A percentile compares a stretch with the other conserved stretches of the same genome.
Evolutionary conservation across 1,139 yeast genomes (phyloP).

Genomic region (Sugiyamaella paludigena): DNA sequence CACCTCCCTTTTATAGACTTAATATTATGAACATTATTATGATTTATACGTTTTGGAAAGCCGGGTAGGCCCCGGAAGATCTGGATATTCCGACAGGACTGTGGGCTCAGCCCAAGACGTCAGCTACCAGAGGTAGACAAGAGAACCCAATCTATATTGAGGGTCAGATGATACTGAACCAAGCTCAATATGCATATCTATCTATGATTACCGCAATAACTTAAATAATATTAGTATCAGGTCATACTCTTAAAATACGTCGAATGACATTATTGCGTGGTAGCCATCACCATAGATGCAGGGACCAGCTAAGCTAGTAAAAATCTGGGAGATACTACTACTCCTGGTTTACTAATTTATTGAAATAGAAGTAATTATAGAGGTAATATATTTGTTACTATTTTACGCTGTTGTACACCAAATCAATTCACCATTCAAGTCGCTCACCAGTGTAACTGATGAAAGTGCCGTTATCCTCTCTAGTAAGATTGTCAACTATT

Average conservation of each 20-base stretch:
- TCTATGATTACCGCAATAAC: no score
- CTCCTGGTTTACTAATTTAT: neutral
- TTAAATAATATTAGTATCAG: no score
- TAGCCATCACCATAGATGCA: neutral
- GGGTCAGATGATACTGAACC: no score
- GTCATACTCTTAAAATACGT: conserved; percentile 19
- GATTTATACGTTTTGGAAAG: neutral
- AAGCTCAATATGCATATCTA: no score
- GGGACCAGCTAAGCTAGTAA: no score
- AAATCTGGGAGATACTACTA: neutral
- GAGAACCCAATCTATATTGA: no score
- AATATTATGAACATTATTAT: neutral
- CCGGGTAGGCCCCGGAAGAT: neutral
- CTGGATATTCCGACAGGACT: neutral
- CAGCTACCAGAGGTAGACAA: no score
- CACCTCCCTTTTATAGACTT: neutral
- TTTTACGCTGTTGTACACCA: no score
- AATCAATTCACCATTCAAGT: conserved; percentile 10
- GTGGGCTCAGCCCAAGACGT: neutral
- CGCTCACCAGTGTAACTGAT: conserved; percentile 15
- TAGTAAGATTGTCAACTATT: conserved; percentile 11
- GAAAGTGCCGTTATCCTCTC: conserved; percentile 17
- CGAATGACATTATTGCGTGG: conserved; percentile 21
- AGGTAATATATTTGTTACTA: no score
- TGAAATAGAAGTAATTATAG: no score